Percentiles rank a stretch among this genome's conserved stretches.
Conservation (phyloP, 768 basidiomycete species). For the Pleurotus djamor region DNA sequence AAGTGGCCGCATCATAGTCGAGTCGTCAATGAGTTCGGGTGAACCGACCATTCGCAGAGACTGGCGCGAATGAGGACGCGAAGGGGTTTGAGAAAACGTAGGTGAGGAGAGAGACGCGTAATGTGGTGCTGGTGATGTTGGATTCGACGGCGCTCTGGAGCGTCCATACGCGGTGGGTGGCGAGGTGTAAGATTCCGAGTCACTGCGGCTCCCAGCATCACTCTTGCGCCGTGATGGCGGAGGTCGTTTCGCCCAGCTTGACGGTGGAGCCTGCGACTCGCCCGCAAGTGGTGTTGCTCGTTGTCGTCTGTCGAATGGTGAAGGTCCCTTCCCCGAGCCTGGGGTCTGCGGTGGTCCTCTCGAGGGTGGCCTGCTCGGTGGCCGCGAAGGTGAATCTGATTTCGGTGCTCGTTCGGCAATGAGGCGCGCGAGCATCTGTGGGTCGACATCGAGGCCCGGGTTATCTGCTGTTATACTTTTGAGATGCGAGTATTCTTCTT, state of each 20-base stretch:
- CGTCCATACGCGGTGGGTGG: slow-evolving; percentile 28
- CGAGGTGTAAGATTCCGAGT: slow-evolving; percentile 61
- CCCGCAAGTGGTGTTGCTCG: slow-evolving; percentile 64
- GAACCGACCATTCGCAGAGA: slow-evolving; percentile 19
- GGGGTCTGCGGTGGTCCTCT: slow-evolving; percentile 53
- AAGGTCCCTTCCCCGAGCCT: slow-evolving; percentile 41
- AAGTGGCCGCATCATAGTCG: background rate
- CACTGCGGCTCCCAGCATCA: slow-evolving; percentile 72
- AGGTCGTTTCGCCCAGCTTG: slow-evolving; percentile 70
- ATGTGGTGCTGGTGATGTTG: slow-evolving; percentile 48
- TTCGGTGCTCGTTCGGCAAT: slow-evolving; percentile 59
- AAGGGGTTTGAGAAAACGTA: slow-evolving; percentile 31
- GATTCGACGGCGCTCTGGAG: slow-evolving; percentile 71
- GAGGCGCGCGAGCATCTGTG: slow-evolving; percentile 59
- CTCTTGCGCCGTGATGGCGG: slow-evolving; percentile 72
- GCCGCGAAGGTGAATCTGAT: slow-evolving; percentile 31
- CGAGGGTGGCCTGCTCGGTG: slow-evolving; percentile 51
- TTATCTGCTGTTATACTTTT: slow-evolving; percentile 53
- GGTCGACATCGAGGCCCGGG: slow-evolving; percentile 67
- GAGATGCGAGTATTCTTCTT: slow-evolving; percentile 61
- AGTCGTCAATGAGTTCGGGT: slow-evolving; percentile 5
- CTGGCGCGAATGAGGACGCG: slow-evolving; percentile 68
- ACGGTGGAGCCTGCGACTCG: slow-evolving; percentile 71
- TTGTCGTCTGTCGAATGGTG: slow-evolving; percentile 28
- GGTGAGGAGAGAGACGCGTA: slow-evolving; percentile 34